Evolutionary conservation across 2,329 filamentous ascomycete genomes (phyloP), one percentile per base, ranked within the genome.

Genomic region (Teratosphaeria gauchensis): DNA sequence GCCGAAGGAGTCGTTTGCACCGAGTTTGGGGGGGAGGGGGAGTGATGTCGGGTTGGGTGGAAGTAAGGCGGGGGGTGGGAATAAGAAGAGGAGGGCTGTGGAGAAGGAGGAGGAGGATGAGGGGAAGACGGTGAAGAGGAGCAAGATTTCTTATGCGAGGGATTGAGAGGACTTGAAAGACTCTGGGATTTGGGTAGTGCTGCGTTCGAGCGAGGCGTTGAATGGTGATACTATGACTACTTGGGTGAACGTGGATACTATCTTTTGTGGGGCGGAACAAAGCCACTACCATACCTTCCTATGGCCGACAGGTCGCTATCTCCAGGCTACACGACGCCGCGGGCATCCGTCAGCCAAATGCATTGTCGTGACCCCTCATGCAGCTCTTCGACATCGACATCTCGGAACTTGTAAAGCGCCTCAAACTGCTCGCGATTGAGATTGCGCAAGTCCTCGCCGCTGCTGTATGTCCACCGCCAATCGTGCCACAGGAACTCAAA

Each of bases 71-170:
- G 76, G 74, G 54, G 63, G 69, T 3, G 71, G 66, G 51, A 76
- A 75, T 58, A 78, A 76, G 68, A 79, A 79, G 71, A 78, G 78
- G 69, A 68, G 73, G 55, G 71, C 73, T 54, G 67, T 66, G 5
- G 73, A 75, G 11, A 75, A 76, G 56, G 77, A 48, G 42, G 42
- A 48, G 42, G 77, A 79, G 33, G 72, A 75, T 1, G 75, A 78
- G 51, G 68, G 68, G 31, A 78, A 78, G 65, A 68, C 72, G 2
- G 66, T 66, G 42, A 80, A 80, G 70, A 70, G 78, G 58, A 72
- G 75, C 31, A 80, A 80, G 69, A 79, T 80, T 55, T 76, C 74
- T n/a, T 80, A 80, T 63, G 75, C 74, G 21, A 67, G 77, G 56
- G 77, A 79, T 55, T 77, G 71, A 74, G 46, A 19, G 33, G 16